These are phyloP conservation scores for Coemansia erecta DNA, from an alignment of 192 early-diverging fungal genomes.

Conservation along the genomic window DNA sequence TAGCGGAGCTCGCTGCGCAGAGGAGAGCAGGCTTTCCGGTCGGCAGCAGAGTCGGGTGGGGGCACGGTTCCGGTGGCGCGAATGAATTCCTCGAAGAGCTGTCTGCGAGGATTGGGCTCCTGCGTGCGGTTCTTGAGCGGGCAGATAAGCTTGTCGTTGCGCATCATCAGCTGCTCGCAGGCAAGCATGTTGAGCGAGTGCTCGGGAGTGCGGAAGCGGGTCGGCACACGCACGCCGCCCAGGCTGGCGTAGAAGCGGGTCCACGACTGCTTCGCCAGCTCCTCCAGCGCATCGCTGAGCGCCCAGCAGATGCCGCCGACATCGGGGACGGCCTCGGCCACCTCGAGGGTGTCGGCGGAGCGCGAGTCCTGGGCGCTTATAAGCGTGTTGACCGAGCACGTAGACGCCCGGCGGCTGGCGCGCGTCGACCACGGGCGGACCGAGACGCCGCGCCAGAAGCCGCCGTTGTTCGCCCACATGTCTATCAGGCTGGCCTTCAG, in stretches of 20 bases:
- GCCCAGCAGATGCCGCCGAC: constrained; percentile 48
- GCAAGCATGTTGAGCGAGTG: constrained; percentile 50
- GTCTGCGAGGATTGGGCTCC: constrained; percentile 40
- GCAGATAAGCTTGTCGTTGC: constrained; percentile 50
- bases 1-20: constrained; percentile 19
- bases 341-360: not conserved
- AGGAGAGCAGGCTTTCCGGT: constrained; percentile 12
- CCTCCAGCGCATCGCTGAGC: constrained; percentile 17
- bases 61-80: constrained; percentile 35
- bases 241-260: constrained; percentile 39
- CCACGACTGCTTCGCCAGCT: constrained; percentile 12
- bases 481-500: constrained; percentile 21
- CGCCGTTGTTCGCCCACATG: constrained; percentile 23
- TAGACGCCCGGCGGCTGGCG: constrained; percentile 22
- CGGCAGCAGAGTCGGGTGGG: constrained; percentile 4
- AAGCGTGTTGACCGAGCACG: constrained; percentile 24
- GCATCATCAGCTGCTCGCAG: constrained; percentile 52
- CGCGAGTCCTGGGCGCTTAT: constrained; percentile 1
- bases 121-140: constrained; percentile 52
- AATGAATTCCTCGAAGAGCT: constrained; percentile 45
- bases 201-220: constrained; percentile 38
- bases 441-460: constrained; percentile 33
- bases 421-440: constrained; percentile 13
- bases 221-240: constrained; percentile 41
- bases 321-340: constrained; percentile 16